phyloP scores from a whole-genome alignment of 805 yeast species.

The Kodamaea jinghongensis region DNA sequence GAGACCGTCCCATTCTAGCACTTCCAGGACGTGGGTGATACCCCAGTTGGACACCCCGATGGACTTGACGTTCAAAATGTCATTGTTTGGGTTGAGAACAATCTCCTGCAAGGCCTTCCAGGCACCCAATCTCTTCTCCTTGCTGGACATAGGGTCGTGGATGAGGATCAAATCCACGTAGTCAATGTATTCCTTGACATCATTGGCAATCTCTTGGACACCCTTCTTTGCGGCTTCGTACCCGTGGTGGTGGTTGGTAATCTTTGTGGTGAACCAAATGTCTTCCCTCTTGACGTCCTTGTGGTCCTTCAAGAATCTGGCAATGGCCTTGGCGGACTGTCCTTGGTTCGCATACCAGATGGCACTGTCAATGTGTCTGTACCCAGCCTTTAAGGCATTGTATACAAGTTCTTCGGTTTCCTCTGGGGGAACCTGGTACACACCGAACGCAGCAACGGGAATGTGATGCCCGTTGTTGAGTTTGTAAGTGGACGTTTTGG shows the following conservation, averaged over 20 bases:
- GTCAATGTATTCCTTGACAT: constrained; percentile 29
- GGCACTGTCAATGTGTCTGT: constrained; percentile 76
- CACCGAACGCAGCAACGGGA: constrained; percentile 59
- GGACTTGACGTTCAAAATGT: constrained; percentile 41
- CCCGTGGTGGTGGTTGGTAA: constrained; percentile 30
- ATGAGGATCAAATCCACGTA: constrained; percentile 40
- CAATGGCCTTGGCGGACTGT: constrained; percentile 60
- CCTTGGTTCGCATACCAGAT: constrained; percentile 61
- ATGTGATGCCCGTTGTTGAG: constrained; percentile 55
- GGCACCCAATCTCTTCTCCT: constrained; percentile 52
- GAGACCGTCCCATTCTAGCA: constrained; percentile 49
- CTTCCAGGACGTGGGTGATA: constrained; percentile 59
- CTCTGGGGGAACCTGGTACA: constrained; percentile 41
- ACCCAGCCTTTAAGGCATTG: constrained; percentile 61
- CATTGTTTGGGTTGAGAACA: constrained; percentile 37
- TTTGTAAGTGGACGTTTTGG: constrained; percentile 35
- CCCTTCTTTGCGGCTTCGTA: constrained; percentile 33
- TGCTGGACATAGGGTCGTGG: constrained; percentile 46
- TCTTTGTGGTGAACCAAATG: constrained; percentile 39
- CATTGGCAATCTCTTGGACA: constrained; percentile 27
- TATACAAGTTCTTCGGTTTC: constrained; percentile 46
- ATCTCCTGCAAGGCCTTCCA: constrained; percentile 76
- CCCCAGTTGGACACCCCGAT: constrained; percentile 62
- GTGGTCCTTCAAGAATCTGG: constrained; percentile 47
- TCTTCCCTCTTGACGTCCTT: constrained; percentile 30